These are phyloP conservation scores for Narthecium ossifragum DNA, from an alignment of 106 monocot genomes.

Conservation along the genomic window DNA sequence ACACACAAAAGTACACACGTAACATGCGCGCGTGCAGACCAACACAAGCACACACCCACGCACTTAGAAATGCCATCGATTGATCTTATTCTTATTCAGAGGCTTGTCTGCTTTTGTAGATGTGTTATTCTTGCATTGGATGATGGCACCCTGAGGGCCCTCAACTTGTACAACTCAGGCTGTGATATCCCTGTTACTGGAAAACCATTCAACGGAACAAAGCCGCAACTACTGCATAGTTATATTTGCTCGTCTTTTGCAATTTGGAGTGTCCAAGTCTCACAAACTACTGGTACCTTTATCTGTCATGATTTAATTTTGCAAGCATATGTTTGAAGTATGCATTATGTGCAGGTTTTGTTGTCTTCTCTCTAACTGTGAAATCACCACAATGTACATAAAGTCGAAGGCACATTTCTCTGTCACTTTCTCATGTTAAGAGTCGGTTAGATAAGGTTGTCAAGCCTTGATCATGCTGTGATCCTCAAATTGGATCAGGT, in stretches of 20 bases:
- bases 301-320: not conserved
- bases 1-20: too few relatives aligned
- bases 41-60: too few relatives aligned
- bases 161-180: slow-evolving; percentile 43
- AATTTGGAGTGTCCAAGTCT: slow-evolving; percentile 60
- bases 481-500: too few relatives aligned
- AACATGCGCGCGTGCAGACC: too few relatives aligned
- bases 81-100: not conserved
- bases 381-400: too few relatives aligned
- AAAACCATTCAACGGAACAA: slow-evolving; percentile 20
- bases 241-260: slow-evolving; percentile 37
- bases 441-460: too few relatives aligned
- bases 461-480: too few relatives aligned
- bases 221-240: slow-evolving; percentile 25
- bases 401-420: too few relatives aligned
- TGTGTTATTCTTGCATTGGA: slow-evolving; percentile 50
- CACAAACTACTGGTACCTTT: slow-evolving; percentile 43
- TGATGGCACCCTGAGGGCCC: slow-evolving; percentile 47
- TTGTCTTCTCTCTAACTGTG: too few relatives aligned
- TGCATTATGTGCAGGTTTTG: too few relatives aligned
- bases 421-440: too few relatives aligned
- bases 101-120: slow-evolving; percentile 21
- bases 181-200: slow-evolving; percentile 49
- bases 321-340: not conserved
- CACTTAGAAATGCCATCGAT: not conserved